phyloP scores from a whole-genome alignment of 2,329 filamentous ascomycete genomes.

The Beauveria medogensis region DNA sequence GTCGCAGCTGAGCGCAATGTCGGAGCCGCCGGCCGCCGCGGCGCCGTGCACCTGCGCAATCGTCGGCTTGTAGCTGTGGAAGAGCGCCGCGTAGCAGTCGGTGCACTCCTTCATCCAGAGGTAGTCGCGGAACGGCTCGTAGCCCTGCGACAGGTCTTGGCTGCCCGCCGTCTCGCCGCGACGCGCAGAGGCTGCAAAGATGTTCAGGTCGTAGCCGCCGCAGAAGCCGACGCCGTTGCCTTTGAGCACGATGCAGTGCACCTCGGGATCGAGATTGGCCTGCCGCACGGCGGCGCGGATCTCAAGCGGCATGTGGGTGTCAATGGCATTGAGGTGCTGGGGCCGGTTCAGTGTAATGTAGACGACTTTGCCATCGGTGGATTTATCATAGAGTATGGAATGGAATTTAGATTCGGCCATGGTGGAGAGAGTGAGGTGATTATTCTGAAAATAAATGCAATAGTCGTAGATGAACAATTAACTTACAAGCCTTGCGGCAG shows the following conservation, averaged over 20 bases:
- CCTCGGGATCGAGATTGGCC: conserved; percentile 10
- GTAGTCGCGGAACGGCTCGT: conserved; percentile 13
- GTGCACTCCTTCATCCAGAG: conserved; percentile 11
- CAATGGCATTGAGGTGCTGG: conserved; percentile 13
- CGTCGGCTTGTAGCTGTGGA: conserved; percentile 14
- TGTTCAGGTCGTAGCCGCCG: conserved; percentile 13
- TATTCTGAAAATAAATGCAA: no score
- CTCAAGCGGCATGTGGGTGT: conserved; percentile 8
- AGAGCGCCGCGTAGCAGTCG: conserved; percentile 12
- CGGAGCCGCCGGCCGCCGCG: conserved; percentile 12
- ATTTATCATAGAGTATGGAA: conserved; percentile 11
- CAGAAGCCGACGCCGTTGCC: conserved; percentile 13
- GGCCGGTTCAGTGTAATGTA: conserved; percentile 15
- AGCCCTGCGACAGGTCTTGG: conserved; percentile 11
- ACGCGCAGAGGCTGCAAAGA: conserved; percentile 10
- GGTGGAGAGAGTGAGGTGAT: background rate
- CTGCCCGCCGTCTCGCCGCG: conserved; percentile 13
- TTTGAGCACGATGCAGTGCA: conserved; percentile 14
- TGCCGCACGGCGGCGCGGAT: conserved; percentile 11
- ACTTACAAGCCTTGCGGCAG: background rate
- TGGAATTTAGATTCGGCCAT: conserved; percentile 5
- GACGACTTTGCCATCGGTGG: conserved; percentile 12
- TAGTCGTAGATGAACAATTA: background rate
- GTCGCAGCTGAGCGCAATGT: conserved; percentile 14
- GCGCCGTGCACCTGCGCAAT: conserved; percentile 14